Percentiles rank a stretch among this genome's conserved stretches.
Conservation (phyloP, 768 basidiomycete genomes). For the Russula abietina region DNA sequence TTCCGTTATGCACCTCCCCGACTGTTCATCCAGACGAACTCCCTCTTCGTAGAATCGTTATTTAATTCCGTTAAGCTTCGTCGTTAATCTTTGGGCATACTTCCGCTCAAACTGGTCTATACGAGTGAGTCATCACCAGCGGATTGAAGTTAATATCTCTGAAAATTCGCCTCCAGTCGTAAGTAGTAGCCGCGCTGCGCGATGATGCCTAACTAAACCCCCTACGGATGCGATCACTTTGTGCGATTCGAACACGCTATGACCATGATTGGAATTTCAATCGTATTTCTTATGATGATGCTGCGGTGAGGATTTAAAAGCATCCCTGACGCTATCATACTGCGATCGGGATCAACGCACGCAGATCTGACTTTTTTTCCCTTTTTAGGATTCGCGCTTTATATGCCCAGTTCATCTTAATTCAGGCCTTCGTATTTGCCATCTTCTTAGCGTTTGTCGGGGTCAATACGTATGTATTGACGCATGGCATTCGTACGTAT, state of each 20-base stretch:
- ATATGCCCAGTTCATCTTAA: slow-evolving; percentile 28
- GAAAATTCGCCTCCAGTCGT: neutral
- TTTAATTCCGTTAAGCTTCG: slow-evolving; percentile 55
- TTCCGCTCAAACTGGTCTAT: slow-evolving; percentile 24
- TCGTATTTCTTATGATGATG: slow-evolving; percentile 55
- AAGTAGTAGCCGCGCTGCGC: neutral
- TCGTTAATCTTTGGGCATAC: slow-evolving; percentile 43
- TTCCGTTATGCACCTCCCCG: neutral
- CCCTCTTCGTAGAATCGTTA: slow-evolving; percentile 50
- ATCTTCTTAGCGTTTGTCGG: slow-evolving; percentile 41
- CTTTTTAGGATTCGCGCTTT: slow-evolving; percentile 31
- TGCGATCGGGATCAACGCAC: neutral
- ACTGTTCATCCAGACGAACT: neutral
- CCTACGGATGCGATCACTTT: slow-evolving; percentile 27
- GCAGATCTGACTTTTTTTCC: neutral
- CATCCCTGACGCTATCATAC: neutral
- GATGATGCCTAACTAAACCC: neutral
- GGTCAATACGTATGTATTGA: slow-evolving; percentile 52
- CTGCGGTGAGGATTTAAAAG: slow-evolving; percentile 36
- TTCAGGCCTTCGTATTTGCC: slow-evolving; percentile 26
- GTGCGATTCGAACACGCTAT: slow-evolving; percentile 37
- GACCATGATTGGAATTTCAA: slow-evolving; percentile 47
- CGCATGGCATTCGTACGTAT: slow-evolving; percentile 42
- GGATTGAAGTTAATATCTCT: neutral
- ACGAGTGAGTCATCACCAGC: slow-evolving; percentile 12